A percentile compares a stretch with the other conserved stretches of the same genome.
These are phyloP conservation scores for Neopestalotiopsis clavispora DNA, from an alignment of 2,329 filamentous ascomycete genomes.

Conservation along the genomic window DNA sequence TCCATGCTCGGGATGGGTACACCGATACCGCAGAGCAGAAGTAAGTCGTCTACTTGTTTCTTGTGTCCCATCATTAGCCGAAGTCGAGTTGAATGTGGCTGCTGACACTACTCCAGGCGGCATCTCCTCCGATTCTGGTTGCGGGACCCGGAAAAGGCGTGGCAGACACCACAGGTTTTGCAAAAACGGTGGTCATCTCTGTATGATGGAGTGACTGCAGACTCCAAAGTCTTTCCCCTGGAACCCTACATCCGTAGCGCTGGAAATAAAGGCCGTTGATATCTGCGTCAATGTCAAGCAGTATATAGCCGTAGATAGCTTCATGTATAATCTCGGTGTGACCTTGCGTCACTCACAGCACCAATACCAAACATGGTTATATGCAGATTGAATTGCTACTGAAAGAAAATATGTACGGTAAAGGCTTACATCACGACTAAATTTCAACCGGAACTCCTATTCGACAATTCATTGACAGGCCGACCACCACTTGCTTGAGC, in stretches of 20 bases:
- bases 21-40: conserved; percentile 46
- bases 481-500: background rate
- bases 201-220: conserved; percentile 55
- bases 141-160: conserved; percentile 52
- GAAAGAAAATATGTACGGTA: conserved; percentile 1
- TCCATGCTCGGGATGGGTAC: conserved; percentile 58
- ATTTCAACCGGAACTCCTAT: background rate
- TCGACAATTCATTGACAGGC: background rate
- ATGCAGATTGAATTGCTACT: background rate
- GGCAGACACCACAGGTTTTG: conserved; percentile 51
- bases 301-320: too few relatives aligned
- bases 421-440: background rate
- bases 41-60: conserved; percentile 36
- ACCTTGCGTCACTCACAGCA: too few relatives aligned
- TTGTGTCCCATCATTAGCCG: too few relatives aligned
- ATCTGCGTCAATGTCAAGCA: too few relatives aligned
- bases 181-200: conserved; percentile 55
- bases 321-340: too few relatives aligned
- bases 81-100: conserved; percentile 24
- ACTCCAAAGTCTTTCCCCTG: conserved; percentile 60
- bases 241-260: conserved; percentile 55
- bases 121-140: conserved; percentile 57
- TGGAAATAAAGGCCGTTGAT: conserved; percentile 35
- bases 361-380: too few relatives aligned
- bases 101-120: conserved; percentile 35